A percentile compares a stretch with the other conserved stretches of the same genome.
phyloP scores from a whole-genome alignment of 2,329 filamentous ascomycete species.

The Pseudogymnoascus sp. region DNA sequence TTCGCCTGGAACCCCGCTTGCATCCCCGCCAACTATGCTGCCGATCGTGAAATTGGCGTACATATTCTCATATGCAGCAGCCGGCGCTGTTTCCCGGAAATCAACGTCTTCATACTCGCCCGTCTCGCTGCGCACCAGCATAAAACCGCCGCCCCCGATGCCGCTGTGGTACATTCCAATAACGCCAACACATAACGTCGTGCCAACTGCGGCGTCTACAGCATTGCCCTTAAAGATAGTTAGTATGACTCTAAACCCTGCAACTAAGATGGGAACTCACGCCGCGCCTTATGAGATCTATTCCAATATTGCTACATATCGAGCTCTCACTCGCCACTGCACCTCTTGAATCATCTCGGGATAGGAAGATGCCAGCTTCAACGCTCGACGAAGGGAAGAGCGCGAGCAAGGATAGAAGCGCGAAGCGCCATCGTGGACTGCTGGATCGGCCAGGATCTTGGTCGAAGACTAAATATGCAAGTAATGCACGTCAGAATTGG shows the following conservation, averaged over 20 bases:
- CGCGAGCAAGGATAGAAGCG: constrained; percentile 30
- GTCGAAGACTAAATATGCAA: neutral
- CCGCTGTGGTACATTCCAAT: constrained; percentile 75
- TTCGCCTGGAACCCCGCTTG: constrained; percentile 67
- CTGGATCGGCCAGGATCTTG: neutral
- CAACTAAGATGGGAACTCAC: constrained; percentile 26
- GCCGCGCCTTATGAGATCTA: constrained; percentile 43
- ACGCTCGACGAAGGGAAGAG: constrained; percentile 40
- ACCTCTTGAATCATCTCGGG: constrained; percentile 26
- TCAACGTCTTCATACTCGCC: constrained; percentile 84
- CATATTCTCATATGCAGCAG: constrained; percentile 78
- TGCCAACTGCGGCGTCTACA: constrained; percentile 68
- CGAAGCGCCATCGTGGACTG: constrained; percentile 5
- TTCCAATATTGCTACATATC: constrained; percentile 47
- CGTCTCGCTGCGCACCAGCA: constrained; percentile 65
- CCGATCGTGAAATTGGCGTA: constrained; percentile 62
- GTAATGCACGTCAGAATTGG: neutral
- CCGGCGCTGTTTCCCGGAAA: constrained; percentile 83
- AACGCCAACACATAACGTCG: constrained; percentile 69
- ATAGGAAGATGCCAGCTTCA: constrained; percentile 31
- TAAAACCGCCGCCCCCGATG: constrained; percentile 86
- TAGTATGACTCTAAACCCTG: constrained; percentile 17
- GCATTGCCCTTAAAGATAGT: constrained; percentile 53
- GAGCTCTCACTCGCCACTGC: constrained; percentile 49
- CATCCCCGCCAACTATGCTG: constrained; percentile 67